Percentiles rank a stretch among this genome's conserved stretches.
Evolutionary conservation across 1,284 basidiomycete species (phyloP).

Genomic region (Paramarasmius palmivorus): DNA sequence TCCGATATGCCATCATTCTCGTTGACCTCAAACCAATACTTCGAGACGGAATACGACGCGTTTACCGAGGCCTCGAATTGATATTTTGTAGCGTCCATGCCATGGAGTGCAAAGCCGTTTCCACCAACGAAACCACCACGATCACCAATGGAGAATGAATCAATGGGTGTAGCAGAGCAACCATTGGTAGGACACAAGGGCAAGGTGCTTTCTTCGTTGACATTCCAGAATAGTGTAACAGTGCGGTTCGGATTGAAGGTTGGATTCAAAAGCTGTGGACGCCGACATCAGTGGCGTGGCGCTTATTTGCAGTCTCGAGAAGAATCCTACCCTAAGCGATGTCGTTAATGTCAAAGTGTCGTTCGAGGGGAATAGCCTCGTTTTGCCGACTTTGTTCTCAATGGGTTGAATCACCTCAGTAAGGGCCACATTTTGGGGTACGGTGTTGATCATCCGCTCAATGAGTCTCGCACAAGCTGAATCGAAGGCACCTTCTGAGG

Average conservation of each 20-base stretch:
- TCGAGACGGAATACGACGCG: slow-evolving; percentile 4
- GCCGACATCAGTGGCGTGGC: too few species aligned
- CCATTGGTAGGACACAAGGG: too few species aligned
- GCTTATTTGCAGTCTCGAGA: background rate
- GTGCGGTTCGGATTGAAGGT: background rate
- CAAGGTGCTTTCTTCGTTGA: too few species aligned
- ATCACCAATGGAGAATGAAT: too few species aligned
- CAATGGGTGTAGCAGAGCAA: too few species aligned
- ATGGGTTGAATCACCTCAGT: slow-evolving; percentile 9
- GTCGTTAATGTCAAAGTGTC: slow-evolving; percentile 1
- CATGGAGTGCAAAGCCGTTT: background rate
- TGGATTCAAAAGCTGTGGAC: too few species aligned
- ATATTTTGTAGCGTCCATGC: background rate
- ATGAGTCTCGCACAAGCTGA: slow-evolving; percentile 9
- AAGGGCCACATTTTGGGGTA: slow-evolving; percentile 13
- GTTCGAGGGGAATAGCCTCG: background rate
- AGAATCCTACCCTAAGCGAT: slow-evolving; percentile 1
- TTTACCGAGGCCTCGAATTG: slow-evolving; percentile 8
- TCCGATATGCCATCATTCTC: slow-evolving; percentile 5
- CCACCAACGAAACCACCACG: background rate
- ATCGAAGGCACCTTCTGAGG: slow-evolving; percentile 4
- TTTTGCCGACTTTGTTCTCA: slow-evolving; percentile 6
- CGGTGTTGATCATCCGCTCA: slow-evolving; percentile 16
- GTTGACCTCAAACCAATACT: slow-evolving; percentile 12
- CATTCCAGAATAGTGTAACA: too few species aligned